Percentiles rank a stretch among this genome's conserved stretches.
Conservation (phyloP, 176 grass and related monocot genomes). For the Avena insularis region DNA sequence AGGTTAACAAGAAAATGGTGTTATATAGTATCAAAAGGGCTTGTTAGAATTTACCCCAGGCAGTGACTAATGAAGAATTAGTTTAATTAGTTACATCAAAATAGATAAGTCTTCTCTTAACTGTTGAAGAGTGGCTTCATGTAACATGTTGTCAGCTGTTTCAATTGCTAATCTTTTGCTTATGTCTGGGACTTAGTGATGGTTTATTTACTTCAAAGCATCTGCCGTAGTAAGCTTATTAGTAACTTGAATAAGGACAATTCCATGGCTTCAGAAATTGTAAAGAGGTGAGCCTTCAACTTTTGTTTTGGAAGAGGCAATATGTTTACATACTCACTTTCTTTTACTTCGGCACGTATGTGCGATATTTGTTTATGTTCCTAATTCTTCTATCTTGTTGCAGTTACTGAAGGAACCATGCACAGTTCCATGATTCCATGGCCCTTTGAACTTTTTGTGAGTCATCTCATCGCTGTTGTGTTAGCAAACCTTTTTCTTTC, state of each 20-base stretch:
- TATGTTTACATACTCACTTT: not conserved
- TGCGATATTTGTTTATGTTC: not conserved
- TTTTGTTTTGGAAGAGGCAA: not conserved
- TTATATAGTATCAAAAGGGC: not conserved
- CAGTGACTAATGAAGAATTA: not conserved
- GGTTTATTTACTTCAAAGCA: slow-evolving; percentile 8
- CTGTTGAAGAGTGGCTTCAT: not conserved
- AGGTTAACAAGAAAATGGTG: slow-evolving; percentile 3
- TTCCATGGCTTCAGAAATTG: not conserved
- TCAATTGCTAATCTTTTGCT: not conserved
- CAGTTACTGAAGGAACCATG: not conserved
- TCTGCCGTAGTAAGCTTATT: not conserved
- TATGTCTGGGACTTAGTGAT: not conserved
- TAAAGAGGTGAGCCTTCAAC: not conserved
- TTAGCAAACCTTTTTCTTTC: not conserved
- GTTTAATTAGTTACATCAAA: not conserved
- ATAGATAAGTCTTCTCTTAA: not conserved
- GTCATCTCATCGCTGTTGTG: not conserved
- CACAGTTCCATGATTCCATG: slow-evolving; percentile 9
- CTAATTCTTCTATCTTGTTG: slow-evolving; percentile 20
- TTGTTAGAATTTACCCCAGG: not conserved
- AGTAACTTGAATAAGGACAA: not conserved
- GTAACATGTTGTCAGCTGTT: not conserved
- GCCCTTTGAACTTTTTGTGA: not conserved
- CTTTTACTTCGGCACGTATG: not conserved